Conservation (phyloP, 768 basidiomycete genomes). For the Obba rivulosa region DNA sequence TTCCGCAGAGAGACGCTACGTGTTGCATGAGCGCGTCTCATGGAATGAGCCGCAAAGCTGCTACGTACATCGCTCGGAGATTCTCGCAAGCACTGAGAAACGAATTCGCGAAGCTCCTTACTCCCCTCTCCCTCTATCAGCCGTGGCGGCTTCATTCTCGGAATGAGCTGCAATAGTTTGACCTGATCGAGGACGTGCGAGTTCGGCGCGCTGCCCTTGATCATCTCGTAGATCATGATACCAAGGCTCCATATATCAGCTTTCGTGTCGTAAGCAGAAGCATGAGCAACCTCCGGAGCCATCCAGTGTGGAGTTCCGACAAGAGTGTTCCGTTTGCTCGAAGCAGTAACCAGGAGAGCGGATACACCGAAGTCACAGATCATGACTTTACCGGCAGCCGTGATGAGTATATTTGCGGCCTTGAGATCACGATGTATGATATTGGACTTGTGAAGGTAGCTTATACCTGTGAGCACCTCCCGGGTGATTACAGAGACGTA, state of each 20-base stretch:
- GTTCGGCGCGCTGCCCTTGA: constrained; percentile 93
- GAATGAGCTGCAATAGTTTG: constrained; percentile 85
- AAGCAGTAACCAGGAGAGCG: constrained; percentile 75
- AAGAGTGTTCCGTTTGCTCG: constrained; percentile 92
- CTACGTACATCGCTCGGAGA: constrained; percentile 65
- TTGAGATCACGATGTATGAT: constrained; percentile 99
- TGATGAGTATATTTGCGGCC: constrained; percentile 93
- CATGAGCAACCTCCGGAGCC: constrained; percentile 96
- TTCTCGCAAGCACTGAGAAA: constrained; percentile 77
- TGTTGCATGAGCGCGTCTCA: neutral
- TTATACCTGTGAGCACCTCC: constrained; percentile 83
- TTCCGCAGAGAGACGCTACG: constrained; percentile 82
- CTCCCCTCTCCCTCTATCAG: constrained; percentile 74
- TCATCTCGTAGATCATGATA: constrained; percentile 94
- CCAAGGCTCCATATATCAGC: constrained; percentile 99
- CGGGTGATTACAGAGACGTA: constrained; percentile 84
- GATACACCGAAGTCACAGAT: constrained; percentile 99
- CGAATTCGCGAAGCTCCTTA: constrained; percentile 85
- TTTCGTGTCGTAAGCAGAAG: constrained; percentile 92
- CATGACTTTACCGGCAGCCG: constrained; percentile 83
- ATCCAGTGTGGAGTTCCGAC: constrained; percentile 99
- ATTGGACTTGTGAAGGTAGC: constrained; percentile 87
- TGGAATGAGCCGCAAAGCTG: neutral
- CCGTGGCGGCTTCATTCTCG: constrained; percentile 76
- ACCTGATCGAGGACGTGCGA: constrained; percentile 77